Evolutionary conservation across 2,329 filamentous ascomycete genomes (phyloP).

Genomic region (Fusarium sororula): DNA sequence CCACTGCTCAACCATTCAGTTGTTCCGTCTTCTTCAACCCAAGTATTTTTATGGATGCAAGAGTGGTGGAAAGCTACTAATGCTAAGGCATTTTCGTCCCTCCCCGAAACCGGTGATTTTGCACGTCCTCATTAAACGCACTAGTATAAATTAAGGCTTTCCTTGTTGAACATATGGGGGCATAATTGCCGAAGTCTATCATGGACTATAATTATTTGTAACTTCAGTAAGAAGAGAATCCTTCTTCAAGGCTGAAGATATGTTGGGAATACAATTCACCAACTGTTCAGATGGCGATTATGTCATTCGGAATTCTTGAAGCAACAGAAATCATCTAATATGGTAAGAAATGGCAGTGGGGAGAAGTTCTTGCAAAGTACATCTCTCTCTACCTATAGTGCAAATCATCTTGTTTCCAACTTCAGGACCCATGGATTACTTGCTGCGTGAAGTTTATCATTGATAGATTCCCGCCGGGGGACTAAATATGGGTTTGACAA

Average conservation of each 20-base stretch:
- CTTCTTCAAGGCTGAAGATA: background rate
- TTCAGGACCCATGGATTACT: background rate
- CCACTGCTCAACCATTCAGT: conserved; percentile 19
- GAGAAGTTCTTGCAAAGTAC: background rate
- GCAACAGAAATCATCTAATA: background rate
- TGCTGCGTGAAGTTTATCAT: background rate
- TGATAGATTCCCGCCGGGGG: background rate
- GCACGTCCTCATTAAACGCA: background rate
- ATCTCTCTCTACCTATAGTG: background rate
- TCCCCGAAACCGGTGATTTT: background rate
- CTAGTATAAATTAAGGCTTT: conserved; percentile 1
- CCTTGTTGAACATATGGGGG: background rate
- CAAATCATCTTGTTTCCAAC: background rate
- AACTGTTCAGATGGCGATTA: background rate
- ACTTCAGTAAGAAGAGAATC: background rate
- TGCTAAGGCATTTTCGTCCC: background rate
- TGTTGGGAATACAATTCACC: background rate
- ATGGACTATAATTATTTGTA: background rate
- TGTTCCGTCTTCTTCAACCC: conserved; percentile 17
- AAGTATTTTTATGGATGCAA: background rate
- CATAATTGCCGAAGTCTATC: background rate
- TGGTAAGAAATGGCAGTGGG: background rate
- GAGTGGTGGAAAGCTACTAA: background rate
- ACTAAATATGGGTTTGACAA: background rate
- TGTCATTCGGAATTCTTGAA: background rate